These are phyloP conservation scores for Lathyrus aphaca DNA, from an alignment of 306 rosid genomes.

Conservation along the genomic window DNA sequence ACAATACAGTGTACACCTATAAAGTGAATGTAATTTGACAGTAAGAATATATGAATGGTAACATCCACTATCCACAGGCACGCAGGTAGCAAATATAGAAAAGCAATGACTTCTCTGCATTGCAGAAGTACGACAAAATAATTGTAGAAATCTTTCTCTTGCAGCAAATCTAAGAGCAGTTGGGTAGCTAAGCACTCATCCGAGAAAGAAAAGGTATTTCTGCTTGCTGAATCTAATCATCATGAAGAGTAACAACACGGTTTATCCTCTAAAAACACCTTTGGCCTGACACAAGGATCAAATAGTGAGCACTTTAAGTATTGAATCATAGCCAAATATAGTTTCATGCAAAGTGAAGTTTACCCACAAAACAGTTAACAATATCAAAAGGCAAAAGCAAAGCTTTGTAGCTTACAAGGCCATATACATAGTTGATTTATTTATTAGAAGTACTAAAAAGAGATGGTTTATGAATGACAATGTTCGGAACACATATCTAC, in stretches of 20 bases:
- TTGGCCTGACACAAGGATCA: slow-evolving; percentile 61
- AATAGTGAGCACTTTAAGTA: slow-evolving; percentile 34
- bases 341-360: slow-evolving; percentile 14
- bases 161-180: slow-evolving; percentile 31
- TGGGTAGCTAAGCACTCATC: slow-evolving; percentile 20
- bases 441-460: too few species aligned
- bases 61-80: slow-evolving; percentile 23
- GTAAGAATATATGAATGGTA: slow-evolving; percentile 23
- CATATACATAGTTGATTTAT: neutral
- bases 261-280: slow-evolving; percentile 49
- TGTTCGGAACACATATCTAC: slow-evolving; percentile 1
- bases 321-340: slow-evolving; percentile 32
- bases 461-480: slow-evolving; percentile 20
- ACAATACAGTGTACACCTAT: slow-evolving; percentile 18
- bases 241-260: slow-evolving; percentile 38
- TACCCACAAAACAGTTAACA: slow-evolving; percentile 21
- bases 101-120: slow-evolving; percentile 27
- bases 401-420: slow-evolving; percentile 11
- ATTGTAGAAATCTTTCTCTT: slow-evolving; percentile 21
- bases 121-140: slow-evolving; percentile 33
- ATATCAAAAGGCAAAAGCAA: slow-evolving; percentile 19
- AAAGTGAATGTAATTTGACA: slow-evolving; percentile 33
- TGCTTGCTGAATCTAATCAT: slow-evolving; percentile 35
- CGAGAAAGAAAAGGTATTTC: slow-evolving; percentile 29
- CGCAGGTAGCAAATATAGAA: slow-evolving; percentile 2